These are phyloP conservation scores for Penicillium coffeae DNA, from an alignment of 495 filamentous ascomycete genomes.

Conservation along the genomic window DNA sequence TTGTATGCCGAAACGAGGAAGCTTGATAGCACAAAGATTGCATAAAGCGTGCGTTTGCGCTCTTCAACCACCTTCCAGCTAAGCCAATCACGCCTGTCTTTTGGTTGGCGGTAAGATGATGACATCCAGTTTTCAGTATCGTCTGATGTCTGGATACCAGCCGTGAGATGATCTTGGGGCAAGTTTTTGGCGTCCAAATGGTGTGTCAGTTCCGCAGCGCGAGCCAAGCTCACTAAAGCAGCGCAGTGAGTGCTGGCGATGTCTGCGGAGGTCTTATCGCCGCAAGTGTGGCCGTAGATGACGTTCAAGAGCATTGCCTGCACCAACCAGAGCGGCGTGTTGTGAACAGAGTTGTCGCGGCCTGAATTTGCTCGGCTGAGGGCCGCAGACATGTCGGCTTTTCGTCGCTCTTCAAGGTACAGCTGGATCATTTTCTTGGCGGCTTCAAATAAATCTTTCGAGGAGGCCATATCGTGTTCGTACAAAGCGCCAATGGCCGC, in stretches of 20 bases:
- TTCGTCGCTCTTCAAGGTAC: slow-evolving; percentile 89
- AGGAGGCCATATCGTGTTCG: slow-evolving; percentile 74
- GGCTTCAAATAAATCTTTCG: slow-evolving; percentile 84
- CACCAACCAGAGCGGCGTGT: slow-evolving; percentile 93
- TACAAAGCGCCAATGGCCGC: slow-evolving; percentile 95
- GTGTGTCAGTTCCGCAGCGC: slow-evolving; percentile 70
- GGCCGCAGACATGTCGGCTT: slow-evolving; percentile 80
- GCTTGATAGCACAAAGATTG: slow-evolving; percentile 86
- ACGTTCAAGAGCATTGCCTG: slow-evolving; percentile 98
- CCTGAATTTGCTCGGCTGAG: slow-evolving; percentile 58
- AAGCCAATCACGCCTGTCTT: slow-evolving; percentile 81
- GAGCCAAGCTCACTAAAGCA: slow-evolving; percentile 84
- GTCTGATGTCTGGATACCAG: slow-evolving; percentile 12
- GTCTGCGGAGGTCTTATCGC: slow-evolving; percentile 83
- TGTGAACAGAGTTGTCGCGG: slow-evolving; percentile 65
- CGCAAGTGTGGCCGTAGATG: slow-evolving; percentile 93
- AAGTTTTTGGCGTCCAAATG: slow-evolving; percentile 40
- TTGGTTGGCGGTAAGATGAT: slow-evolving; percentile 44
- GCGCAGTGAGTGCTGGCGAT: slow-evolving; percentile 91
- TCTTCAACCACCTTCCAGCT: slow-evolving; percentile 88
- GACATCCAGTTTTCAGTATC: slow-evolving; percentile 28
- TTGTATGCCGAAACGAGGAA: slow-evolving; percentile 91
- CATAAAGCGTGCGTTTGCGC: slow-evolving; percentile 88
- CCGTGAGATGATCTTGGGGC: slow-evolving; percentile 34
- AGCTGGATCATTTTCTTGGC: slow-evolving; percentile 93